These are phyloP conservation scores for Dactylellina haptotyla DNA, from an alignment of 2,329 filamentous ascomycete species.

Conservation along the genomic window DNA sequence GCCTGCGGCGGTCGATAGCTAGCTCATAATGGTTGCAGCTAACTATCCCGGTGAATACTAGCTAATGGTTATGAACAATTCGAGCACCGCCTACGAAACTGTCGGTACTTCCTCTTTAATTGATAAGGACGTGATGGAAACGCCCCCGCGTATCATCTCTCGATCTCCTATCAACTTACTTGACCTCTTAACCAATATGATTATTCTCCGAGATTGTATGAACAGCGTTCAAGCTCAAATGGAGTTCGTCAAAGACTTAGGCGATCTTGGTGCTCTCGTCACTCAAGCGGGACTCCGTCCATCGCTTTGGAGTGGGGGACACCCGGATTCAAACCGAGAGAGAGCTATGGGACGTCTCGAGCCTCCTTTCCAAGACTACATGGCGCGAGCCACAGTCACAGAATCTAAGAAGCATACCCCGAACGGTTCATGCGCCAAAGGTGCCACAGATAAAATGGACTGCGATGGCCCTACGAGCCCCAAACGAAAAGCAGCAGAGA, in stretches of 20 bases:
- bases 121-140: neutral
- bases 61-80: too few species aligned
- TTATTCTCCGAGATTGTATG: conserved; percentile 28
- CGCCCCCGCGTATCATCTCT: neutral
- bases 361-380: too few species aligned
- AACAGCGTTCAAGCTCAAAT: conserved; percentile 3
- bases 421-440: too few species aligned
- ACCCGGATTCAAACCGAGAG: too few species aligned
- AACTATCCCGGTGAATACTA: neutral
- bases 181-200: neutral
- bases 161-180: neutral
- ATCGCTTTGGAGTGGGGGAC: neutral
- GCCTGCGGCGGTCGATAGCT: too few species aligned
- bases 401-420: too few species aligned
- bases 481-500: too few species aligned
- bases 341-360: too few species aligned
- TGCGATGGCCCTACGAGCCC: too few species aligned
- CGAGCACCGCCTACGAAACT: too few species aligned
- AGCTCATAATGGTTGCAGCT: neutral
- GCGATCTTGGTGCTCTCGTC: neutral
- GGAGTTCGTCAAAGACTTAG: conserved; percentile 3
- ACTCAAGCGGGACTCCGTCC: neutral
- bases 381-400: too few species aligned
- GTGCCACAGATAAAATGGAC: too few species aligned
- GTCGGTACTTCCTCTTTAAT: neutral